Base-by-base conservation (phyloP, 2,329 filamentous ascomycete species). In the Alternaria brassicae region DNA sequence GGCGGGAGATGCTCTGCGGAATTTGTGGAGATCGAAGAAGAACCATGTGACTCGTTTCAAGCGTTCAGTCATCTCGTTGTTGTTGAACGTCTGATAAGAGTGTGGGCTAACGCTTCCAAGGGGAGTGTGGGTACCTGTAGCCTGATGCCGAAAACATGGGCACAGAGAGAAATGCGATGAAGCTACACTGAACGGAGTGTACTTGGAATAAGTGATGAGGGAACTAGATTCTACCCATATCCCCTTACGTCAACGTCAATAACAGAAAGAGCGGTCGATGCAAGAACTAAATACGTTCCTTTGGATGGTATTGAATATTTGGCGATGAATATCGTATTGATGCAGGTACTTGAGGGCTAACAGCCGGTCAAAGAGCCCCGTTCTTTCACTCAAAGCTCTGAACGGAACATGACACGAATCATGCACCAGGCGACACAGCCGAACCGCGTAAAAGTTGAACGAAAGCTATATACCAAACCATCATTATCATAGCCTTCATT, bases 1-100 rank as follows among this genome's bases (percentile, higher is more conserved):
- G 4, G 62, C 53, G 1, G 62, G 57, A 1, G 81, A 82, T 10
- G 79, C 79, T 17, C 64, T 72, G 48, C 80, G 79, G 48, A 83
- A 84, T 44, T 81, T 76, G 57, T 84, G 82, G 6, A 84, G 77
- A 39, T 83, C 82, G 52, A 84, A 83, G 1, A 78, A 80, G 36
- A 81, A 75, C 79, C 81, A 83, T 25, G 32, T 58, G 13, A 58
- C 47, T 13, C n/a, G 9, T 15, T 41, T 39, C 9, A 49, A 8
- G 13, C n/a, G 12, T 40, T 55, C 32, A 36, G 1, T 25, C 12
- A 34, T 48, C 8, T 21, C 7, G 30, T 4, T 13, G 12, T 23
- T 36, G 30, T n/a, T 19, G 34, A 37, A 3, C 3, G 44, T 13
- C 32, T 21, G 19, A 9, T n/a, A 13, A 7, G 37, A 5, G 6